Percentiles rank a stretch among this genome's conserved stretches.
Evolutionary conservation across 257 asterid genomes (phyloP).

Genomic region (Osmanthus fragrans): DNA sequence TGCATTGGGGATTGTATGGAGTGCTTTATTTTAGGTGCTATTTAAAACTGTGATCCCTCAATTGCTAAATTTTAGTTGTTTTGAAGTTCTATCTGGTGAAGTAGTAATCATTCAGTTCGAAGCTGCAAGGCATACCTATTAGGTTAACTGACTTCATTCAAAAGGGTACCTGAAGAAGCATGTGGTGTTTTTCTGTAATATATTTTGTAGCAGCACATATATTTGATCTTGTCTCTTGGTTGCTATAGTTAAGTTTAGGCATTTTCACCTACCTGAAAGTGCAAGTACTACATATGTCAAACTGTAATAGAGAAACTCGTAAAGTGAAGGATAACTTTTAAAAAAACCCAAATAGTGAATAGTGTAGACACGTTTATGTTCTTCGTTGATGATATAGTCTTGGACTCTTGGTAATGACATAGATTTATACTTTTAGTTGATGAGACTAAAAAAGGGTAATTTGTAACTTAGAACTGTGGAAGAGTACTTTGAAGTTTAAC

Average conservation of each 20-base stretch:
- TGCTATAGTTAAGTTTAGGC: background rate
- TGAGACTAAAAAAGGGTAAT: background rate
- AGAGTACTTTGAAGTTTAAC: background rate
- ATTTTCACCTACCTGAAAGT: background rate
- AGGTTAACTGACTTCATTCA: conserved; percentile 1
- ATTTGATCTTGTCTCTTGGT: background rate
- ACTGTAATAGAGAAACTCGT: background rate
- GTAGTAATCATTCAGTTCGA: background rate
- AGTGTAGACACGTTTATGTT: background rate
- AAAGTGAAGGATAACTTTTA: background rate
- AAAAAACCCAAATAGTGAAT: background rate
- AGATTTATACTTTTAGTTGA: background rate
- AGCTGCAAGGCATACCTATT: background rate
- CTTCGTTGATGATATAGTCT: background rate
- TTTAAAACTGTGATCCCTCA: conserved; percentile 6
- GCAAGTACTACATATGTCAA: background rate
- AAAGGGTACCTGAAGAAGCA: background rate
- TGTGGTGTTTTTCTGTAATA: background rate
- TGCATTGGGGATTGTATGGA: background rate
- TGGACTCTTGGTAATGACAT: background rate
- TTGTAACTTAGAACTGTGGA: background rate
- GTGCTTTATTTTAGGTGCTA: background rate
- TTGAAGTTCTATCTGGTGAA: background rate
- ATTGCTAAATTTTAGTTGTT: conserved; percentile 4
- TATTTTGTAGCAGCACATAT: background rate